Base-by-base conservation (phyloP, 768 basidiomycete genomes). In the Psilocybe sp. region DNA sequence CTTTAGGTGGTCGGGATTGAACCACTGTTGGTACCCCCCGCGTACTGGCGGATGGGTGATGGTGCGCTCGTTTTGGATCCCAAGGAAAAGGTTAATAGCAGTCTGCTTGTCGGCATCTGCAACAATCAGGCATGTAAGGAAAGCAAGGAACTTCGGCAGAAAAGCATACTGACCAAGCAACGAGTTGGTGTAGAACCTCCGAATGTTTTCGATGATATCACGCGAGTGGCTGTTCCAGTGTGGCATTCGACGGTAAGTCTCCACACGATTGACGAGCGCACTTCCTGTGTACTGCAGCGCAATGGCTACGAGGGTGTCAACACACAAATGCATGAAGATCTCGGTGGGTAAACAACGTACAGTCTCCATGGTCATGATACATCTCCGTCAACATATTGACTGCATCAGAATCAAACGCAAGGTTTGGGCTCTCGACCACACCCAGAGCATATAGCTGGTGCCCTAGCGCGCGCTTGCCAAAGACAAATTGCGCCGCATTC, bases 201-300 rank as follows among this genome's bases (percentile, higher is more conserved):
- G 78, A 46, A 98, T 86, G 60, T 95, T 96, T 69, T 97, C 94
- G 55, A 94, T 92, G 60, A 98, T 92, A 64, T 98, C 95, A 33
- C 96, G 77, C 1, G 94, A 97, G 68, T 98, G 96, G 58, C 92
- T 94, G 60, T 92, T 93, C 95, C 96, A 98, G 55, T 97, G 93
- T 0, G 91, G 91, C 79, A 94, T 93, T 23, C 92, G 81, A 37
- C 95, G 83, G 61, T 98, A 98, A 1, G 92, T 97, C 64, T 98
- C 95, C 6, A 98, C 92, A 2, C 95, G 79, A 60, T 98, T 98
- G 40, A 98, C 95, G 8, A 98, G 81, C 0, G 93, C 92, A 61
- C 92, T 94, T 1, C 97, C 97, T 0, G 94, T 97, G 61, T 99
- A 99, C 63, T 99, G 96, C 54, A 97, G 73, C 0, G 96, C 95